phyloP scores from a whole-genome alignment of 2,329 filamentous ascomycete genomes.

The Scleromitrula shiraiana region DNA sequence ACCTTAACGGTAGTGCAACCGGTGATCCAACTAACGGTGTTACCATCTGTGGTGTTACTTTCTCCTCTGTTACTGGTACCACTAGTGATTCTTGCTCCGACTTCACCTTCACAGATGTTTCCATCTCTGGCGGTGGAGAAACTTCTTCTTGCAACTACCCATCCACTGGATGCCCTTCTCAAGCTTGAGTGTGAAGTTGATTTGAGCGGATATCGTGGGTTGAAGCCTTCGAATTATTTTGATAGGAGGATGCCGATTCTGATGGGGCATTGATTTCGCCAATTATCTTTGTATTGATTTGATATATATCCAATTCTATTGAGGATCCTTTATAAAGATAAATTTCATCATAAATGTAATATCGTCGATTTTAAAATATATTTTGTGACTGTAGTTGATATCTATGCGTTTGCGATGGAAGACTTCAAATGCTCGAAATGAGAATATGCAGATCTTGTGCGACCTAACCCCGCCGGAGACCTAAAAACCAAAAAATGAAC shows the following conservation, averaged over 20 bases:
- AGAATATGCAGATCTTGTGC: too few relatives aligned
- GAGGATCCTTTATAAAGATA: too few relatives aligned
- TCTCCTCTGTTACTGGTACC: slow-evolving; percentile 36
- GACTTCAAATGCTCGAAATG: too few relatives aligned
- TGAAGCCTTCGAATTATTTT: too few relatives aligned
- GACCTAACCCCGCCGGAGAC: too few relatives aligned
- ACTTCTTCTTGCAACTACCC: not conserved
- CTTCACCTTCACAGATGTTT: slow-evolving; percentile 1
- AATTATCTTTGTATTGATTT: too few relatives aligned
- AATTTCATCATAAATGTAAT: too few relatives aligned
- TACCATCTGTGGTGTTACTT: slow-evolving; percentile 41
- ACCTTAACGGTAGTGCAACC: slow-evolving; percentile 27
- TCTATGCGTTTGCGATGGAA: too few relatives aligned
- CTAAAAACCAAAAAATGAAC: too few relatives aligned
- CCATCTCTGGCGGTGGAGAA: not conserved
- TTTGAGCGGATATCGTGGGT: not conserved
- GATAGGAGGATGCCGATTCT: not conserved
- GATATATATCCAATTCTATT: not conserved
- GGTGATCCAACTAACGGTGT: slow-evolving; percentile 31
- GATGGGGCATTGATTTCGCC: too few relatives aligned
- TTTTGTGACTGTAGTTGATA: too few relatives aligned
- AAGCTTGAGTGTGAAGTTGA: not conserved
- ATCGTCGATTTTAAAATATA: too few relatives aligned
- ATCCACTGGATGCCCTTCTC: not conserved
- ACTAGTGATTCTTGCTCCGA: slow-evolving; percentile 40